Conservation (phyloP, 371 early-diverging fungal genomes). For the Chytridium lagenaria region DNA sequence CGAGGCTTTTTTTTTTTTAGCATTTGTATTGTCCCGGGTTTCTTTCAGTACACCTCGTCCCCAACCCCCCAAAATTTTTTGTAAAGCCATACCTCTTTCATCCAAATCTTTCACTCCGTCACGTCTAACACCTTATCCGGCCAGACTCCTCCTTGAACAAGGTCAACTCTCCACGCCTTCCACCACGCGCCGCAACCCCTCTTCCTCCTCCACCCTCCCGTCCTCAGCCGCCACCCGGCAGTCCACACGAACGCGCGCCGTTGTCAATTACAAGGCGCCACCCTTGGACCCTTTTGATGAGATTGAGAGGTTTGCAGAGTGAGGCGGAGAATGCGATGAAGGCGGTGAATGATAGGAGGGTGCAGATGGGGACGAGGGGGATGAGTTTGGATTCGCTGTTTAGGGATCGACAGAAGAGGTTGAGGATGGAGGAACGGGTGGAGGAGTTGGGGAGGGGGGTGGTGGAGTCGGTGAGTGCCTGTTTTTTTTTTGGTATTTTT, state of each 20-base stretch:
- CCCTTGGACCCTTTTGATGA: slow-evolving; percentile 8
- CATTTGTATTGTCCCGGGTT: background rate
- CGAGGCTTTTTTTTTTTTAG: too few species aligned
- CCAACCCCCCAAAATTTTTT: background rate
- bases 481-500: slow-evolving; percentile 5
- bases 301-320: background rate
- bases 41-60: background rate
- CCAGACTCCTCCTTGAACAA: too few species aligned
- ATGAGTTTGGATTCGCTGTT: slow-evolving; percentile 8
- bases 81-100: background rate
- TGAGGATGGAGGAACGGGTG: background rate
- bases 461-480: background rate
- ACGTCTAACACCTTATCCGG: too few species aligned
- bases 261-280: slow-evolving; percentile 2
- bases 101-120: too few species aligned
- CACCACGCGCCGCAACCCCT: background rate
- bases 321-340: background rate
- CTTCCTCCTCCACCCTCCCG: background rate
- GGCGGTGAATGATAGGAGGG: background rate
- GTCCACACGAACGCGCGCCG: background rate
- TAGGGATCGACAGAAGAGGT: slow-evolving; percentile 3
- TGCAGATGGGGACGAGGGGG: background rate
- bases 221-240: too few species aligned
- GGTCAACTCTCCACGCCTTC: too few species aligned
- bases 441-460: background rate